Evolutionary conservation across 108 stramenopile species (phyloP), one percentile per base, ranked within the genome.

Genomic region (Parmales sp.): DNA sequence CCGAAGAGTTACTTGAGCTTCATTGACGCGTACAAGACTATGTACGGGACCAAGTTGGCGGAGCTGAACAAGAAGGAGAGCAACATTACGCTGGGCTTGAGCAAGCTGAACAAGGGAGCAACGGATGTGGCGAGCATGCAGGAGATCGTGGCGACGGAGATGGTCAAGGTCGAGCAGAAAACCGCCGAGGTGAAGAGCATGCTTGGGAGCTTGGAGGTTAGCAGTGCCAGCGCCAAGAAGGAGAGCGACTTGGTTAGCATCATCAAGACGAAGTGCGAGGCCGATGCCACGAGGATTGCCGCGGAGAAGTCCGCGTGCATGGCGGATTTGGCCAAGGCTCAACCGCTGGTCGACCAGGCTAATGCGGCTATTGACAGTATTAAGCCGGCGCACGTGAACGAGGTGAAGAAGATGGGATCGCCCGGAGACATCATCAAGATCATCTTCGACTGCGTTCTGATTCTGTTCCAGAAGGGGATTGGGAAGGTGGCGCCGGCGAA

Each of bases 1-100:
- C 92, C 92, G 36, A 93, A 93, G 80, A 86, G 86, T 39, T 93
- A 90, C 69, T 77, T 93, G 19, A 84, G 82, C 43, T 93, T 93
- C 77, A 87, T 93, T 48, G 77, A 85, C 31, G 85, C 87, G 39
- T 93, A 85, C 80, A 89, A 88, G 74, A 54, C 44, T 38, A 78
- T 84, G 84, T 93, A 93, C 76, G 54, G 44, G 23, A 68, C 54
- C 50, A 91, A 92, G 78, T 82, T 93, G 4, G 77, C 65, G 38
- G 85, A 87, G 46, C 75, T 93, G 41, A 83, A 89, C 69, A 82
- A 88, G 43, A 93, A 93, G 75, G 92, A 91, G 69, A 75, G 77
- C 66, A 75, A 87, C 39, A 86, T 91, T 0, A 90, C 84, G 26
- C 65, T 90, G 28, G 92, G 92, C 7, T 76, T 93, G 36, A 84